These are phyloP conservation scores for Candida peoriensis DNA, from an alignment of 805 yeast species.

Conservation along the genomic window DNA sequence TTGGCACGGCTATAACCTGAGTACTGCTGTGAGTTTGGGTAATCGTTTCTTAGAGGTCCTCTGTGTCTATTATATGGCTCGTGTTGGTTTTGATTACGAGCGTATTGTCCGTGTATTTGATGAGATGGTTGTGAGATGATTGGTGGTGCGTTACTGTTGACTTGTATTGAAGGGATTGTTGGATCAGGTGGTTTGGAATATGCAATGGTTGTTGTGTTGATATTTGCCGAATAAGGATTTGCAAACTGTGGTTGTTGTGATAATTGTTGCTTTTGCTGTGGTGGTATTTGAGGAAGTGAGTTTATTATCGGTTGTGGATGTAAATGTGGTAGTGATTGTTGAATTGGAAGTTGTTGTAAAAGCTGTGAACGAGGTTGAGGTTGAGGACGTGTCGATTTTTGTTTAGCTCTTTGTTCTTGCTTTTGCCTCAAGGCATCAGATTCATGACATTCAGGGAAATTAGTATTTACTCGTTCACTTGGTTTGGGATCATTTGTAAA, in stretches of 20 bases:
- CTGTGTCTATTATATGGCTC: no score
- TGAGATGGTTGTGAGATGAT: no score
- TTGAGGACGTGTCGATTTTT: background rate
- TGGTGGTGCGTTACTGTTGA: no score
- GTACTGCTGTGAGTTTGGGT: no score
- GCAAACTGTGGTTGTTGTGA: constrained; percentile 1
- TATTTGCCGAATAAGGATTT: no score
- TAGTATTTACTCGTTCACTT: constrained; percentile 39
- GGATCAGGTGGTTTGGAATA: no score
- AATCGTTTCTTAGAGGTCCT: no score
- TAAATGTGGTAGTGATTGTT: background rate
- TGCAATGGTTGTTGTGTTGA: constrained; percentile 1
- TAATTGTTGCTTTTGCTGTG: background rate
- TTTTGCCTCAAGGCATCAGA: constrained; percentile 63
- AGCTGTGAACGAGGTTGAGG: background rate
- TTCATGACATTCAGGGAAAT: constrained; percentile 84
- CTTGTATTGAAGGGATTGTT: no score
- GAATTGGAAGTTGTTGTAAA: background rate
- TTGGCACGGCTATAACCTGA: no score
- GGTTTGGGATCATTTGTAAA: constrained; percentile 68
- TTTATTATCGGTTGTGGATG: constrained; percentile 1
- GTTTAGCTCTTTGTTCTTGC: constrained; percentile 26
- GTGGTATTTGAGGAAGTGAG: background rate
- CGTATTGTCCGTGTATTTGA: no score
- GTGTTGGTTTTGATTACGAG: no score